A percentile compares a stretch with the other conserved stretches of the same genome.
Evolutionary conservation across 768 basidiomycete genomes (phyloP).

Genomic region (Russula sp.): DNA sequence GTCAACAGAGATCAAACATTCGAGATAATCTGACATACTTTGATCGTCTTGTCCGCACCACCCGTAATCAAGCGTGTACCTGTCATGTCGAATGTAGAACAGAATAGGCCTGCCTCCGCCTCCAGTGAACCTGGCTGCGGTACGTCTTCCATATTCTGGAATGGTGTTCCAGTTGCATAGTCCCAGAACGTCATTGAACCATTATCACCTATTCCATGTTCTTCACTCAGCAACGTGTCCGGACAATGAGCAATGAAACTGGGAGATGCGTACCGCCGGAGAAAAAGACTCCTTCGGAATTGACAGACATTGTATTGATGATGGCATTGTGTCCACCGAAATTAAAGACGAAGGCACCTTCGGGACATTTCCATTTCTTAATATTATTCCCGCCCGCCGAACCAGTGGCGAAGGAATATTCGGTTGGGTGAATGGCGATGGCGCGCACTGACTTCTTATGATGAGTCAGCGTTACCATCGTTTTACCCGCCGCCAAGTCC

Average conservation of each 20-base stretch:
- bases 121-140: conserved; percentile 98
- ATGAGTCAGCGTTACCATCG: conserved; percentile 94
- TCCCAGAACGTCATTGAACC: conserved; percentile 92
- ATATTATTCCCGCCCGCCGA: conserved; percentile 99
- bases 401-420: conserved; percentile 93
- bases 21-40: conserved; percentile 43
- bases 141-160: conserved; percentile 89
- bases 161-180: conserved; percentile 87
- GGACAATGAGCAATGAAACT: neutral
- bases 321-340: conserved; percentile 95
- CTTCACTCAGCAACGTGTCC: neutral
- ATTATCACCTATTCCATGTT: conserved; percentile 64
- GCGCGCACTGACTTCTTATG: conserved; percentile 98
- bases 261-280: conserved; percentile 66
- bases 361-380: conserved; percentile 99
- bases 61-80: conserved; percentile 93
- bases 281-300: conserved; percentile 94
- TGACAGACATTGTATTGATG: conserved; percentile 92
- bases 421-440: conserved; percentile 90
- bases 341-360: conserved; percentile 93
- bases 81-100: conserved; percentile 93
- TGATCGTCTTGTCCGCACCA: conserved; percentile 98
- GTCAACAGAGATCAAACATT: neutral
- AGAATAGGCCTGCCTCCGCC: conserved; percentile 94
- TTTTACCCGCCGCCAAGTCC: conserved; percentile 98